A percentile compares a stretch with the other conserved stretches of the same genome.
Evolutionary conservation across 345 rosid species (phyloP).

Genomic region (Gossypium herbaceum): DNA sequence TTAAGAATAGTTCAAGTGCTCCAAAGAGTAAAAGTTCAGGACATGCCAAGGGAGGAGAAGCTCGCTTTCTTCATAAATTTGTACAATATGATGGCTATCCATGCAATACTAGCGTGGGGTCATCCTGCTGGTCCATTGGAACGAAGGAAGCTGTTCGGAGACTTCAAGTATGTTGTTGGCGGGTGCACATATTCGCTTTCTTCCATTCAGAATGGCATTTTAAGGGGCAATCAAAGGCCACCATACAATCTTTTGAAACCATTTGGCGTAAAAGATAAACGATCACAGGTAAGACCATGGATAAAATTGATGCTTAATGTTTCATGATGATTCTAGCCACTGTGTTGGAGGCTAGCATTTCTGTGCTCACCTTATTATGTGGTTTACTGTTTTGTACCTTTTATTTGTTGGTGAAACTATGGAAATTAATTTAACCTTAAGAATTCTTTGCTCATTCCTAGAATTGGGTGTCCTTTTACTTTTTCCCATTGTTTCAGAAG

Average conservation of each 20-base stretch:
- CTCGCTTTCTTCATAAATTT: conserved; percentile 82
- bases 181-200: conserved; percentile 75
- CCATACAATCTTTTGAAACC: conserved; percentile 81
- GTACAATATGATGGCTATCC: conserved; percentile 86
- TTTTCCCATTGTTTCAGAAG: not conserved
- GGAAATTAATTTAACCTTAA: not conserved
- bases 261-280: conserved; percentile 66
- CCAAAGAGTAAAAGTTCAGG: conserved; percentile 66
- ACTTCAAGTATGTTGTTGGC: conserved; percentile 75
- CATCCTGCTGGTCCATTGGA: conserved; percentile 72
- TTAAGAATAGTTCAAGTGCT: conserved; percentile 75
- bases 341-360: not conserved
- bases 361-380: not conserved
- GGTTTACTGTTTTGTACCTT: not conserved
- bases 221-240: conserved; percentile 73
- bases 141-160: conserved; percentile 61
- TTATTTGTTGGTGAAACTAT: not conserved
- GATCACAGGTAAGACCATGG: conserved; percentile 42
- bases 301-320: conserved; percentile 2
- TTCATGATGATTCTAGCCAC: not conserved
- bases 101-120: conserved; percentile 68
- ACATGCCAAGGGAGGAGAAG: conserved; percentile 68
- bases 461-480: not conserved
- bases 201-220: conserved; percentile 76
- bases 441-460: not conserved